These are phyloP conservation scores for Breynia disticha DNA, from an alignment of 441 rosid species.

Conservation along the genomic window DNA sequence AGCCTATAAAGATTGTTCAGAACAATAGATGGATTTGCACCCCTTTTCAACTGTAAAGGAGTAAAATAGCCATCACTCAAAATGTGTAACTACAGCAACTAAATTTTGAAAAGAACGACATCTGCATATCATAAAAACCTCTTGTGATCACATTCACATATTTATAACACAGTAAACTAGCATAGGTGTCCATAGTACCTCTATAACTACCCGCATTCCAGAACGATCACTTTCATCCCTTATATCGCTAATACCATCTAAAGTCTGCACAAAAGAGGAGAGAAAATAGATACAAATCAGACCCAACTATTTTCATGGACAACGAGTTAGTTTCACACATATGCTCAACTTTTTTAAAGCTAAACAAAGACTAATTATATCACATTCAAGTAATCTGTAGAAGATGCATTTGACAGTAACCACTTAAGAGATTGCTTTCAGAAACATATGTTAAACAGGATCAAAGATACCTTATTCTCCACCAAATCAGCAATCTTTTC, in stretches of 20 bases:
- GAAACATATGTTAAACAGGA: slow-evolving; percentile 3
- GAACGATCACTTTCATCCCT: slow-evolving; percentile 96
- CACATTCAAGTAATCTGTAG: neutral
- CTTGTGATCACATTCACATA: neutral
- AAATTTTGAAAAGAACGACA: neutral
- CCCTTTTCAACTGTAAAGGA: slow-evolving; percentile 68
- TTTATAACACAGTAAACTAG: neutral
- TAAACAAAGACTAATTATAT: neutral
- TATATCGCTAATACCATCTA: slow-evolving; percentile 91
- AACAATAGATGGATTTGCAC: slow-evolving; percentile 68
- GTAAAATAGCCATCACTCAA: slow-evolving; percentile 4
- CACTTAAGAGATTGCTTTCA: neutral
- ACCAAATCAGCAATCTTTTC: slow-evolving; percentile 98
- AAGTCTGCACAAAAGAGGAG: slow-evolving; percentile 34
- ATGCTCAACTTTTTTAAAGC: neutral
- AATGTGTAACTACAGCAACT: neutral
- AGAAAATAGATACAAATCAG: neutral
- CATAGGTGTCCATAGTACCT: slow-evolving; percentile 35
- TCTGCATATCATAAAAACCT: neutral
- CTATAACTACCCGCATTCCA: slow-evolving; percentile 94
- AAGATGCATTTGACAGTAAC: neutral
- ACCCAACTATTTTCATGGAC: neutral
- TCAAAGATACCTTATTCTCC: slow-evolving; percentile 65
- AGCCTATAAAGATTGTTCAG: slow-evolving; percentile 81
- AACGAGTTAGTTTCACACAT: neutral